Evolutionary conservation across 2,329 filamentous ascomycete genomes (phyloP), one percentile per base, ranked within the genome.

Genomic region (Aspergillus clavatus): DNA sequence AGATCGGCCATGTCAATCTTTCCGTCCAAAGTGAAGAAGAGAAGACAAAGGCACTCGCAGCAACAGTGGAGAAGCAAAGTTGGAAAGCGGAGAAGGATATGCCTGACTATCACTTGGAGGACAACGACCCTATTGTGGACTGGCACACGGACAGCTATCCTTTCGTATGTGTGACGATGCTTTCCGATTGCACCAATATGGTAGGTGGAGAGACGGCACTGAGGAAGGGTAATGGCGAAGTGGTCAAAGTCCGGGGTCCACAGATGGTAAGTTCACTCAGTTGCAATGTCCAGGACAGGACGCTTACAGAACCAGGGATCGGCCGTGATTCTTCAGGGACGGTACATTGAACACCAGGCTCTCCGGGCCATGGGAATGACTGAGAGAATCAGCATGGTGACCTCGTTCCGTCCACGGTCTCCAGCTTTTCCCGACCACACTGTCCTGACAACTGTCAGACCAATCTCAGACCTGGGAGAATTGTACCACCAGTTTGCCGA

Each of bases 151-250:
- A 84, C 60, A 81, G 77, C 57, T 84, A 82, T 57, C 80, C 81
- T 0, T 85, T 84, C 57, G 81, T 85, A n/a, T 84, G 80, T 52
- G 81, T 85, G n/a, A 72, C 76, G 6, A 85, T 84, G 80, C 72
- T 84, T 22, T 81, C 78, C 27, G 80, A 84, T 55, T 82, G 79
- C 51, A 74, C 72, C 0, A 68, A 71, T 28, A 84, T 84, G 81
- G 66, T 81, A 10, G 82, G 82, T 7, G 81, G 82, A 3, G 82
- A 84, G 63, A 84, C 81, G 0, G 80, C 77, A 1, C 60, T 84
- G n/a, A 71, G 73, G 28, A 80, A 70, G 1, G 74, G 69, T 1
- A 69, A 70, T 19, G 79, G 79, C 2, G 71, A 78, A 2, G 69
- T 81, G 12, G 61, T 79, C 48, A 81, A 81, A 60, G 75, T 82